Base-by-base conservation (phyloP, 495 filamentous ascomycete species). In the Glarea lozoyensis region DNA sequence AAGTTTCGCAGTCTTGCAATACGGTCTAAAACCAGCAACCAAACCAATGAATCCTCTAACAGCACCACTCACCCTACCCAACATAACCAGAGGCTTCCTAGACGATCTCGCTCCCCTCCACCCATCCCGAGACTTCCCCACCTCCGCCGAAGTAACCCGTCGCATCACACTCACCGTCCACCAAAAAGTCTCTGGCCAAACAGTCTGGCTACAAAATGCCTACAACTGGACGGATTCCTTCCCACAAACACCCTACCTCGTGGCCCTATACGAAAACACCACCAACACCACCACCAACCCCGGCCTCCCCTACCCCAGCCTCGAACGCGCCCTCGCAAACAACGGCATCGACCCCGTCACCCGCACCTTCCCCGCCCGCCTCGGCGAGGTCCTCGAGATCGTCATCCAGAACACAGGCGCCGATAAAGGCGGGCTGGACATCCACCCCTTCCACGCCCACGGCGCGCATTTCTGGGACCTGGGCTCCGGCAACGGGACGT, bases 331-430 rank as follows among this genome's bases (percentile, higher is more conserved):
- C 0, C 21, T 70, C 6, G 46, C 50, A 4, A 70, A 73, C 32
- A 18, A 58, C 22, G 77, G 77, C 21, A 72, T 72, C 56, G 76
- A 82, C 48, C 71, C 69, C 1, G 48, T 48, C 0, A 68, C 67
- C 1, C 50, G 49, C 19, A 63, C 70, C 0, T 81, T 71, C 51
- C 71, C 75, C 0, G 73, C 72, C 10, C 55, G 67, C 39, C 52
- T 78, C 4, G 74, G 72, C 13, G 77, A 82, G 49, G 71, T 80
- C 9, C 46, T 82, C n/a, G 78, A 82, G 43, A 76, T 80, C 22
- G 64, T 80, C 23, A 60, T 69, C 46, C 63, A 73, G 37, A 77
- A 79, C 49, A 67, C 68, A 7, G 69, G 68, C 0, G 47, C 45
- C 4, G 40, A 52, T n/a, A 53, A 49, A 7, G 74, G 70, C 5